Percentiles rank a stretch among this genome's conserved stretches.
These are phyloP conservation scores for Aquilaria agallochum DNA, from an alignment of 441 rosid species.

Conservation along the genomic window DNA sequence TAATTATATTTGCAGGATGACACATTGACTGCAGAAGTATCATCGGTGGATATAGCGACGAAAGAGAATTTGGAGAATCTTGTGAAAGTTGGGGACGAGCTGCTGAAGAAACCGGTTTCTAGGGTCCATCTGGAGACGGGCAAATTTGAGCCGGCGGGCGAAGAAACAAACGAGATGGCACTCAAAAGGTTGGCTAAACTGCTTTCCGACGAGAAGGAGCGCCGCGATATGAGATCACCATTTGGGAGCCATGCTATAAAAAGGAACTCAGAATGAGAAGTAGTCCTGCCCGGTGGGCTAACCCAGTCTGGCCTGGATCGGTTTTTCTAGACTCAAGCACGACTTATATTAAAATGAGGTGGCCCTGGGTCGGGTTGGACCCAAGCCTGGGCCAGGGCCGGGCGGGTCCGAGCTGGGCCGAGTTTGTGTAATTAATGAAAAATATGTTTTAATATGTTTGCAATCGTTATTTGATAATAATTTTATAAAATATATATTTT, in stretches of 20 bases:
- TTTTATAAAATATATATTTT: no score
- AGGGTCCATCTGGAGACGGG: conserved; percentile 33
- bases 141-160: conserved; percentile 9
- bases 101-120: conserved; percentile 32
- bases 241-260: not conserved
- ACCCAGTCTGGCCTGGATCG: no score
- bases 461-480: no score
- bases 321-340: no score
- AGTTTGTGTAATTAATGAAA: no score
- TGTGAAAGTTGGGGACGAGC: conserved; percentile 22
- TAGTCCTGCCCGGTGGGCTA: no score
- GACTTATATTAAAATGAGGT: no score
- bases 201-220: conserved; percentile 10
- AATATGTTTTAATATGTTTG: no score
- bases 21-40: conserved; percentile 17
- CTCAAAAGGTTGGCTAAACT: conserved; percentile 14
- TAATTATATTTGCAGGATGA: conserved; percentile 20
- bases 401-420: no score
- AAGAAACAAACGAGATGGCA: conserved; percentile 22
- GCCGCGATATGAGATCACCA: conserved; percentile 11
- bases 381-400: no score
- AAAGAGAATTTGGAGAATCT: conserved; percentile 33
- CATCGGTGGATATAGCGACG: conserved; percentile 33
- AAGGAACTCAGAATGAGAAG: not conserved
- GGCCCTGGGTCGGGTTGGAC: no score